phyloP scores from a whole-genome alignment of 2,329 filamentous ascomycete genomes.

The Alternaria longipes region DNA sequence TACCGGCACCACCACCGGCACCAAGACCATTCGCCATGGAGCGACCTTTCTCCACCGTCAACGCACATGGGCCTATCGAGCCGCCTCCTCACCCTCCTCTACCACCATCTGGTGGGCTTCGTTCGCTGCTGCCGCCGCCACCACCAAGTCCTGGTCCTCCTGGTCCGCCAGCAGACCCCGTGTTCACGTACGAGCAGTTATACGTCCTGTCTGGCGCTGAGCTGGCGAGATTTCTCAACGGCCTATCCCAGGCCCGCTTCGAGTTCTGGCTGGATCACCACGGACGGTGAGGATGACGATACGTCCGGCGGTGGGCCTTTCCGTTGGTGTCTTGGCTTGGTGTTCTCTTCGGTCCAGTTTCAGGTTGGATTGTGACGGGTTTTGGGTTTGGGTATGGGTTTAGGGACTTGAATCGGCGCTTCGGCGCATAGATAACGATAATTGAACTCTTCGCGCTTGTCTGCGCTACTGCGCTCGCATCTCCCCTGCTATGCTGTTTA shows the following conservation, averaged over 20 bases:
- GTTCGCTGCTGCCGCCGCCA: too few relatives aligned
- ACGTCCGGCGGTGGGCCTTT: background rate
- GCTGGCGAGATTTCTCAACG: background rate
- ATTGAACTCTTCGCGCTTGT: background rate
- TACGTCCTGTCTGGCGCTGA: background rate
- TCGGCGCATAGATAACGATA: background rate
- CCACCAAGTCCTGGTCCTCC: too few relatives aligned
- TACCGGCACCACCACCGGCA: background rate
- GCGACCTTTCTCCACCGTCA: background rate
- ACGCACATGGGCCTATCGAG: too few relatives aligned
- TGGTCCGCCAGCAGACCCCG: too few relatives aligned
- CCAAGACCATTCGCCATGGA: background rate
- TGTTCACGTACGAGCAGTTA: background rate
- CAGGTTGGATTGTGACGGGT: background rate
- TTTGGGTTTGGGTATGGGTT: background rate
- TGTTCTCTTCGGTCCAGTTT: background rate
- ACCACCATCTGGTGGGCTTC: too few relatives aligned
- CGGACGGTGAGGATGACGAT: background rate
- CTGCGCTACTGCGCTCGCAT: background rate
- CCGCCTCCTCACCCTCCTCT: too few relatives aligned
- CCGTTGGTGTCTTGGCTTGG: rapidly evolving
- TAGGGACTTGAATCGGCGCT: background rate
- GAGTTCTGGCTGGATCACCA: background rate
- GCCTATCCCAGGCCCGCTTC: background rate
- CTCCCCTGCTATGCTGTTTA: background rate